A percentile compares a stretch with the other conserved stretches of the same genome.
These are phyloP conservation scores for Gaeumannomyces sp. DNA, from an alignment of 2,329 filamentous ascomycete species.

Conservation along the genomic window DNA sequence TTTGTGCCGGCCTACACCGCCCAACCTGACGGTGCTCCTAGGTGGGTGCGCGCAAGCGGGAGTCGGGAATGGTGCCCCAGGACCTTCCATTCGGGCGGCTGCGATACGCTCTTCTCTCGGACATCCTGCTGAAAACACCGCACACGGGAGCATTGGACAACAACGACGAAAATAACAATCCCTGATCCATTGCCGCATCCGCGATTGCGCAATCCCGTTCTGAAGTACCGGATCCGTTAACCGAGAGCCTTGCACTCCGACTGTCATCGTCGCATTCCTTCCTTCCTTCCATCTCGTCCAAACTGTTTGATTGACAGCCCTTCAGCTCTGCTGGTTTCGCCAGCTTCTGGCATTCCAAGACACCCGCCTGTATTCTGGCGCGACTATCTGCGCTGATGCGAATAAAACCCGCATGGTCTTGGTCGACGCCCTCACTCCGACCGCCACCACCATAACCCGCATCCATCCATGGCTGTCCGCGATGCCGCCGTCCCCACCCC, in stretches of 20 bases:
- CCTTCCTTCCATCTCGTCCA: background rate
- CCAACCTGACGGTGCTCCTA: background rate
- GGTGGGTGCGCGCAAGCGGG: background rate
- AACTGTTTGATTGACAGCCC: background rate
- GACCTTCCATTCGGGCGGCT: background rate
- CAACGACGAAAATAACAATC: background rate
- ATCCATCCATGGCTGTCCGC: conserved; percentile 41
- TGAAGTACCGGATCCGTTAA: too few relatives aligned
- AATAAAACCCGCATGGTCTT: background rate
- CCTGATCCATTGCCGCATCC: background rate
- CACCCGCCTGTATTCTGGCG: background rate
- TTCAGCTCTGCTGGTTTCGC: background rate
- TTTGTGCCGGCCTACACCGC: conserved; percentile 5
- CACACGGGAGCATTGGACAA: background rate
- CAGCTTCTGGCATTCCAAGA: background rate
- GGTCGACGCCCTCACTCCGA: background rate
- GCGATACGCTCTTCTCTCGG: background rate
- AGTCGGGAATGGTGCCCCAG: background rate
- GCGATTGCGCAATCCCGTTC: too few relatives aligned
- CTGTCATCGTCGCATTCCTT: too few relatives aligned
- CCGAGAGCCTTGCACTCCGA: too few relatives aligned
- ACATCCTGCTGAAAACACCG: background rate
- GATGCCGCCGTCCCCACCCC: conserved; percentile 39
- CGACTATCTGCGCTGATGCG: background rate
- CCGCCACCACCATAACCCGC: background rate